Evolutionary conservation across 192 early-diverging fungal genomes (phyloP).

Genomic region (Podila verticillata): DNA sequence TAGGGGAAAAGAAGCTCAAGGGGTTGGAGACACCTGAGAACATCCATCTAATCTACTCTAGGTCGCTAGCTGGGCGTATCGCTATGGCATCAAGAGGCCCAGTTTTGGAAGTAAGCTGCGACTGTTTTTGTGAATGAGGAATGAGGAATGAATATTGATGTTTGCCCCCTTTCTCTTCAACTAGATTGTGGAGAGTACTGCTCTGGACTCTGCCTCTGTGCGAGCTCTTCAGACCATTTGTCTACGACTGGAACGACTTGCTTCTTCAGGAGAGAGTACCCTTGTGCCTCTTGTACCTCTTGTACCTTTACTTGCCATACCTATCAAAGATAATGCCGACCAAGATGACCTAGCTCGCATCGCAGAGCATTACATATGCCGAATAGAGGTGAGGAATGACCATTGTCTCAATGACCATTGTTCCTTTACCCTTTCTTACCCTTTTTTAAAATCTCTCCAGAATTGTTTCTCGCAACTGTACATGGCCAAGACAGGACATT

Average conservation of each 20-base stretch:
- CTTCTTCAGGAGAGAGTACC: conserved; percentile 44
- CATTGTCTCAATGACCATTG: neutral
- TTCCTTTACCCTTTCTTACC: neutral
- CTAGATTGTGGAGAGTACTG: conserved; percentile 25
- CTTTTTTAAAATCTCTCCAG: conserved; percentile 40
- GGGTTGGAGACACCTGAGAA: conserved; percentile 90
- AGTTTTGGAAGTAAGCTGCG: conserved; percentile 19
- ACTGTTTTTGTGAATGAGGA: neutral
- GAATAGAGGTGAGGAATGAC: conserved; percentile 63
- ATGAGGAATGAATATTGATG: neutral
- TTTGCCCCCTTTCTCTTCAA: neutral
- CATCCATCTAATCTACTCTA: conserved; percentile 67
- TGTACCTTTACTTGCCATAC: conserved; percentile 38
- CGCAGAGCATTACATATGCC: conserved; percentile 63
- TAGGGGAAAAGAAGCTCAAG: conserved; percentile 88
- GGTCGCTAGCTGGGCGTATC: conserved; percentile 13
- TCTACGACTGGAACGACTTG: conserved; percentile 69
- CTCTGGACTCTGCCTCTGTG: conserved; percentile 59
- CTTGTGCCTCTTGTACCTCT: conserved; percentile 42
- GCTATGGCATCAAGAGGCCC: conserved; percentile 20
- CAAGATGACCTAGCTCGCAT: conserved; percentile 64
- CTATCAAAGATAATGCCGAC: conserved; percentile 56
- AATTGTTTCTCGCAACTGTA: conserved; percentile 70
- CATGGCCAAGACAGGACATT: conserved; percentile 63
- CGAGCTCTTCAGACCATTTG: conserved; percentile 61